Evolutionary conservation across 345 rosid genomes (phyloP).

Genomic region (Acer yangbiense): DNA sequence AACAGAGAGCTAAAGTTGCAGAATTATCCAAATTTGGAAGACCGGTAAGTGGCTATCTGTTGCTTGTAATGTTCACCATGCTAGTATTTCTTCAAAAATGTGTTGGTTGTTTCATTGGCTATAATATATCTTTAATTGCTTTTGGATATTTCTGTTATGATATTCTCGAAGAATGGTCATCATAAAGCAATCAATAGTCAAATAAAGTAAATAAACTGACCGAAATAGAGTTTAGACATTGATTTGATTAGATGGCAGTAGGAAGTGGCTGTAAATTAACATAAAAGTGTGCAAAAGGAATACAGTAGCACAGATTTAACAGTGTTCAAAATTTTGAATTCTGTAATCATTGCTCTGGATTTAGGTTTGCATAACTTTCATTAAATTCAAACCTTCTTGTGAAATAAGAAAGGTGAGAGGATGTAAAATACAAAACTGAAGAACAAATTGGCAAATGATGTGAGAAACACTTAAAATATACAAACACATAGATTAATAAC

Average conservation of each 20-base stretch:
- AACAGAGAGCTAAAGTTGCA: conserved; percentile 75
- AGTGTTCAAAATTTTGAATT: neutral
- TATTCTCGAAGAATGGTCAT: neutral
- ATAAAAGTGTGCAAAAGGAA: neutral
- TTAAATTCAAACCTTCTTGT: neutral
- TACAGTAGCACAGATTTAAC: neutral
- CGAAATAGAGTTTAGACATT: neutral
- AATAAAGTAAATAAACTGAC: neutral
- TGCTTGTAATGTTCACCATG: neutral
- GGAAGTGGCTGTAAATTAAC: neutral
- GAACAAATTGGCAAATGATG: neutral
- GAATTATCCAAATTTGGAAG: conserved; percentile 89
- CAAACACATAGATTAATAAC: neutral
- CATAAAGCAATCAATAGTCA: neutral
- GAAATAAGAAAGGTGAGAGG: neutral
- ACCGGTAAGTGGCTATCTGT: conserved; percentile 60
- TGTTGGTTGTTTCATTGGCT: neutral
- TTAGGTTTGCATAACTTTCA: neutral
- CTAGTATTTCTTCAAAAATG: neutral
- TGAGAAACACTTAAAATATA: neutral
- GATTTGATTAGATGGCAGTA: neutral
- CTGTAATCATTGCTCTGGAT: neutral
- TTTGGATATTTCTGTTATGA: neutral
- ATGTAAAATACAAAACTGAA: neutral
- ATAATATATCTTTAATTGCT: conserved; percentile 1